Percentiles rank a stretch among this genome's conserved stretches.
Evolutionary conservation across 495 filamentous ascomycete genomes (phyloP).

Genomic region (Podospora fimiseda): DNA sequence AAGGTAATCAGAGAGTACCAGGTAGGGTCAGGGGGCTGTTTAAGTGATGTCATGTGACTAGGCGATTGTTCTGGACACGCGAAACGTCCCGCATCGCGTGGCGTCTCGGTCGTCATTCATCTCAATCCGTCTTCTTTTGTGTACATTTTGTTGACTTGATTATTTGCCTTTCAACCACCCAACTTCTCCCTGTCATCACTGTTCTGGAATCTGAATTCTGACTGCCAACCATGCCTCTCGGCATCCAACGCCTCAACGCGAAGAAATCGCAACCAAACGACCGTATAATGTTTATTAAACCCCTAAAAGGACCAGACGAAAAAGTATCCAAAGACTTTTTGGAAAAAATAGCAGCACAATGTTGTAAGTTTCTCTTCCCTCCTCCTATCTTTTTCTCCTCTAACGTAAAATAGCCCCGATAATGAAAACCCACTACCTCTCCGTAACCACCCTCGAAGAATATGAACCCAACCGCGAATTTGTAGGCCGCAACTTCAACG

Average conservation of each 20-base stretch:
- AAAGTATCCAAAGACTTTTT: conserved; percentile 61
- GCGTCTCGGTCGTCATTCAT: not conserved
- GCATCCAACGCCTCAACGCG: conserved; percentile 62
- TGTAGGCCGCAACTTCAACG: conserved; percentile 74
- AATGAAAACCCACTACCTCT: conserved; percentile 62
- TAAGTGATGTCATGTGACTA: not conserved
- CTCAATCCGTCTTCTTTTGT: too few relatives aligned
- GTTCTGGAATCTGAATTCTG: not conserved
- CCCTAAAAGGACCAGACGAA: conserved; percentile 54
- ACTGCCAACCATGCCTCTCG: conserved; percentile 51
- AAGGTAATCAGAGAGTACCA: too few relatives aligned
- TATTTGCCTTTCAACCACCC: too few relatives aligned
- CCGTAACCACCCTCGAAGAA: conserved; percentile 69
- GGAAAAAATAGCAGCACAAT: conserved; percentile 71
- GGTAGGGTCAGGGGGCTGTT: not conserved
- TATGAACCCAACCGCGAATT: conserved; percentile 70
- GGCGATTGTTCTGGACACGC: not conserved
- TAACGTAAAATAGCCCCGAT: conserved; percentile 46
- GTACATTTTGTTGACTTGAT: too few relatives aligned
- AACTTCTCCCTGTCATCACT: too few relatives aligned
- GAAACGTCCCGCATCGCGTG: not conserved
- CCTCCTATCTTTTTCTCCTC: not conserved
- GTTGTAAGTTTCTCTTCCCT: conserved; percentile 33
- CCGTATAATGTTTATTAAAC: conserved; percentile 70
- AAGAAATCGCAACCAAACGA: conserved; percentile 59